Evolutionary conservation across 495 filamentous ascomycete genomes (phyloP).

Genomic region (Xylaria nigripes): DNA sequence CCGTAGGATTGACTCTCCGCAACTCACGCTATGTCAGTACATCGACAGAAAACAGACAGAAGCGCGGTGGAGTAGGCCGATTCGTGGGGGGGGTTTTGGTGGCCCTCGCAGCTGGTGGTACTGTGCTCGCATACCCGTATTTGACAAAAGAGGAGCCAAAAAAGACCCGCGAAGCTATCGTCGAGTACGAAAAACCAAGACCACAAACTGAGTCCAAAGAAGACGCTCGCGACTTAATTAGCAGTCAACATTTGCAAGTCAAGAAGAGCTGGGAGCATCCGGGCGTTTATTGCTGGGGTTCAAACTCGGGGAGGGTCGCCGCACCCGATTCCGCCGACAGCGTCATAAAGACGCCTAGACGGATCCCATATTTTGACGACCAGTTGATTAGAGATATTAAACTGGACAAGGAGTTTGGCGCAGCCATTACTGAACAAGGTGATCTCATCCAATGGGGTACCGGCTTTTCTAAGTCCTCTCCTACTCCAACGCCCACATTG

Average conservation of each 20-base stretch:
- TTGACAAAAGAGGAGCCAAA: slow-evolving; percentile 8
- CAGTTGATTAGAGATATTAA: slow-evolving; percentile 80
- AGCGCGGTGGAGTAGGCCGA: slow-evolving; percentile 9
- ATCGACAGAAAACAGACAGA: neutral
- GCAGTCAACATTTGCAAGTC: slow-evolving; percentile 73
- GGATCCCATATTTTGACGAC: slow-evolving; percentile 78
- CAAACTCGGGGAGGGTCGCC: slow-evolving; percentile 74
- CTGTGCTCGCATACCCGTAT: slow-evolving; percentile 16
- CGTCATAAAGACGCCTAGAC: slow-evolving; percentile 68
- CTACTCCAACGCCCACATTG: slow-evolving; percentile 59
- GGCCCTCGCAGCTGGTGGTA: slow-evolving; percentile 14
- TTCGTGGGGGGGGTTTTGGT: slow-evolving; percentile 16
- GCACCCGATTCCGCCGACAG: slow-evolving; percentile 74
- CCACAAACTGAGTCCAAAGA: slow-evolving; percentile 50
- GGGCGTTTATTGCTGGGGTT: slow-evolving; percentile 89
- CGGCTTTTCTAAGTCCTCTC: slow-evolving; percentile 49
- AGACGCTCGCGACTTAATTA: slow-evolving; percentile 61
- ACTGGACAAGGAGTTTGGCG: slow-evolving; percentile 74
- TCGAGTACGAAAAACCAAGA: slow-evolving; percentile 53
- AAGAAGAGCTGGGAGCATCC: slow-evolving; percentile 84
- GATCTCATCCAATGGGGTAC: slow-evolving; percentile 89
- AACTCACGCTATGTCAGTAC: slow-evolving; percentile 28
- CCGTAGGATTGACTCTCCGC: slow-evolving; percentile 12
- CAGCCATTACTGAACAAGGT: slow-evolving; percentile 78
- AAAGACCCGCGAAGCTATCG: slow-evolving; percentile 31